Evolutionary conservation across 176 grass and related monocot genomes (phyloP), one percentile per base, ranked within the genome.

Genomic region (Rhynchospora tenuis): DNA sequence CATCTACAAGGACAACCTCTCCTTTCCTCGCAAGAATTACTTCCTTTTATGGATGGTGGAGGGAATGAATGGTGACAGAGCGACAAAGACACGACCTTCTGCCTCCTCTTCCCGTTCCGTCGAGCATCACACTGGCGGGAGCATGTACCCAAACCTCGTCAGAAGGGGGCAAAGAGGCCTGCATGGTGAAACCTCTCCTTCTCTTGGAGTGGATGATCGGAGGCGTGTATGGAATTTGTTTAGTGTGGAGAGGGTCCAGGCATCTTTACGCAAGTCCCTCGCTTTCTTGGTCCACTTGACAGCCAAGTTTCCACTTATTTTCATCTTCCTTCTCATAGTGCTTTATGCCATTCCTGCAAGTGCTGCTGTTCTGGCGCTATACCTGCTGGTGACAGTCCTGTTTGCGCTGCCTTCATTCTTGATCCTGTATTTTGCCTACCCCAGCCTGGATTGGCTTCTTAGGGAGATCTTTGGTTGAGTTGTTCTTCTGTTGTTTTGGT

Each of bases 11-110:
- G 91, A 92, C 27, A 91, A 91, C 83, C 81, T 97, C 31, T 62
- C 82, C 29, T 97, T 93, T 83, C 94, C 94, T 43, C 57, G 91
- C 27, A 97, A 97, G 28, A 93, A 93, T 75, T 97, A 97, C 61
- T 93, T 97, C 84, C 86, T 93, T 11, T 88, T 97, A 33, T 97
- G 94, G 94, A 97, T 97, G 94, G 91, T 93, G 6, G 91, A 97
- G 86, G 88, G 88, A 23, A 91, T 91, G 88, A 97, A 93, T 79
- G 89, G 88, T 1, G 89, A 97, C 58, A 83, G 86, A 67, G 81
- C 61, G 3, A 88, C 79, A 3, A 82, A 82, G 44, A 27, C 60
- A 50, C 58, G 45, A 12, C 57, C 79, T 27, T 52, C 77, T 80
- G 28, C 77, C 62, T 82, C 79, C 44, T 59, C 59, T 66, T 82